These are phyloP conservation scores for Alternaria sp. DNA, from an alignment of 2,329 filamentous ascomycete genomes.

Conservation along the genomic window DNA sequence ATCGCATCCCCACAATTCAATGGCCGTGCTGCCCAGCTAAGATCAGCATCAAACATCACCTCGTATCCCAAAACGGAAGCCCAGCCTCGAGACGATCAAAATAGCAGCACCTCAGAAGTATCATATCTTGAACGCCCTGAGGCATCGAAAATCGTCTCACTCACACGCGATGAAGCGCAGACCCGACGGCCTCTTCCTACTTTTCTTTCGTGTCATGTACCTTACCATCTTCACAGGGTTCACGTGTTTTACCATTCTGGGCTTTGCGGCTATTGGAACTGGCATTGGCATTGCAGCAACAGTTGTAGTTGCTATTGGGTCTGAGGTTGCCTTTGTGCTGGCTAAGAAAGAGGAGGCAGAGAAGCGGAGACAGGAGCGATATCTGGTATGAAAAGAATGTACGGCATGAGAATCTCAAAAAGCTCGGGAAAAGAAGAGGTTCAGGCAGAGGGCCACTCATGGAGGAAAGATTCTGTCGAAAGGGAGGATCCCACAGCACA, in stretches of 20 bases:
- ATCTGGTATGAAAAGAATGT: slow-evolving; percentile 4
- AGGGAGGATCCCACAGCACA: not conserved
- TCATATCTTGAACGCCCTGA: not conserved
- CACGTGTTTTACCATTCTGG: slow-evolving; percentile 20
- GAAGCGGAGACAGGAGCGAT: slow-evolving; percentile 5
- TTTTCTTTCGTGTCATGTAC: slow-evolving; percentile 21
- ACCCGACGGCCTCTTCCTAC: slow-evolving; percentile 15
- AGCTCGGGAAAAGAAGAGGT: not conserved
- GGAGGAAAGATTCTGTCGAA: not conserved
- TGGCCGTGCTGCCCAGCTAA: slow-evolving; percentile 8
- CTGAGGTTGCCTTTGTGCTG: slow-evolving; percentile 15
- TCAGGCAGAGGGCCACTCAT: too few relatives aligned
- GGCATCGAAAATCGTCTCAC: not conserved
- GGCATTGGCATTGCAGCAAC: slow-evolving; percentile 16
- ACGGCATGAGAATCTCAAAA: not conserved
- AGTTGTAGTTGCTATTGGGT: slow-evolving; percentile 14
- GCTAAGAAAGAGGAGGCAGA: slow-evolving; percentile 8
- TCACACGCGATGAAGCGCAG: slow-evolving; percentile 5
- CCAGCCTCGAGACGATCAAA: not conserved
- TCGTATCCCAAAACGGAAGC: slow-evolving; percentile 3
- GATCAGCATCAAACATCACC: slow-evolving; percentile 3
- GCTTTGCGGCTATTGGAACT: slow-evolving; percentile 15
- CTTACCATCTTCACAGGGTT: slow-evolving; percentile 19
- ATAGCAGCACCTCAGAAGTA: not conserved
- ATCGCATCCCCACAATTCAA: slow-evolving; percentile 2